phyloP scores from a whole-genome alignment of 129 eudicot species.

The Ambrosia artemisiifolia region DNA sequence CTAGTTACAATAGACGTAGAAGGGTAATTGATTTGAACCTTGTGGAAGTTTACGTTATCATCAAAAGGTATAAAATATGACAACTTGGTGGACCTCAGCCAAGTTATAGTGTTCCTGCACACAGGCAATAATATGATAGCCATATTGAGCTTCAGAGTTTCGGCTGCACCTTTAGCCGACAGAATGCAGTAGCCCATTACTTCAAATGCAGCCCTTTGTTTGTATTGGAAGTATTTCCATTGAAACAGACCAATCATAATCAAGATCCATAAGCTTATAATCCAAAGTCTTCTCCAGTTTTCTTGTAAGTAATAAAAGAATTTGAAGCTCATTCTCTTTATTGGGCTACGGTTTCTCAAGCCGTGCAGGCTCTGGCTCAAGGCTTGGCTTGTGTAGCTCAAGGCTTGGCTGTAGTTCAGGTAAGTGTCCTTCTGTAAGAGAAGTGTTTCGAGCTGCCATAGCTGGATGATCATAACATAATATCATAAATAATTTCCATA shows the following conservation, averaged over 20 bases:
- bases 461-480: conserved; percentile 45
- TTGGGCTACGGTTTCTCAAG: conserved; percentile 55
- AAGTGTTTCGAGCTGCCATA: conserved; percentile 99
- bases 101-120: conserved; percentile 90
- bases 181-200: conserved; percentile 95
- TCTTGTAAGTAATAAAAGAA: conserved; percentile 61
- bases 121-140: conserved; percentile 86
- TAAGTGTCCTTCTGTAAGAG: conserved; percentile 92
- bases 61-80: conserved; percentile 72
- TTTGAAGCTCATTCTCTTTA: conserved; percentile 62
- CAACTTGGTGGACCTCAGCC: conserved; percentile 86
- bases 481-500: not conserved
- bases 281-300: conserved; percentile 93
- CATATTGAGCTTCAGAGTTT: conserved; percentile 94
- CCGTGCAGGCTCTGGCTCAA: conserved; percentile 91
- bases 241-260: conserved; percentile 71
- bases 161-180: conserved; percentile 97
- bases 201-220: conserved; percentile 61
- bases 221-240: conserved; percentile 89
- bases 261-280: conserved; percentile 64
- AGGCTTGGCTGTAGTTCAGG: conserved; percentile 94
- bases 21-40: conserved; percentile 38
- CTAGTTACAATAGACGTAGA: not conserved
- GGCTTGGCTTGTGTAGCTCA: conserved; percentile 98
- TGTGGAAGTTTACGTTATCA: conserved; percentile 97